A percentile compares a stretch with the other conserved stretches of the same genome.
These are phyloP conservation scores for Seminavis robusta DNA, from an alignment of 108 stramenopile species.

Conservation along the genomic window DNA sequence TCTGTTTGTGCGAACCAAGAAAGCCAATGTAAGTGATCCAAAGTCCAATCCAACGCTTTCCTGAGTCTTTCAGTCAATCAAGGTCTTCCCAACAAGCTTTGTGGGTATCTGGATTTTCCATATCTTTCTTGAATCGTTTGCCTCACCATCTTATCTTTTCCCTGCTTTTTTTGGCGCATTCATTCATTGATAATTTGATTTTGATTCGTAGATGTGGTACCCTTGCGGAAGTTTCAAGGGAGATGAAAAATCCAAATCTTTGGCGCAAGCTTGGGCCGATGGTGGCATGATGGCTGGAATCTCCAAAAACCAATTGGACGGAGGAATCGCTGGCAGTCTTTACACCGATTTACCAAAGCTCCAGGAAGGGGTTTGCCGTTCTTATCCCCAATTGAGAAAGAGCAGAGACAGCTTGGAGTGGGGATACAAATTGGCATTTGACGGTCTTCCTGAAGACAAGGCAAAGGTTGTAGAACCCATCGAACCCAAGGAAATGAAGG, in stretches of 20 bases:
- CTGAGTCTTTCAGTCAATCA: background rate
- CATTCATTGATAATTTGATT: background rate
- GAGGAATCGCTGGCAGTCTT: slow-evolving; percentile 65
- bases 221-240: slow-evolving; percentile 90
- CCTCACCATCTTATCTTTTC: background rate
- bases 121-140: background rate
- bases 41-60: background rate
- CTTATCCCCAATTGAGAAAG: slow-evolving; percentile 13
- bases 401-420: slow-evolving; percentile 34
- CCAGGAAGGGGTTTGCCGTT: slow-evolving; percentile 56
- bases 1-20: slow-evolving; percentile 70
- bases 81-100: too few species aligned
- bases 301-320: slow-evolving; percentile 83
- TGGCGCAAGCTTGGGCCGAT: slow-evolving; percentile 51
- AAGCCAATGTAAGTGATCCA: slow-evolving; percentile 59
- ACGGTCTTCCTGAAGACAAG: slow-evolving; percentile 67
- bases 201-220: slow-evolving; percentile 71
- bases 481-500: slow-evolving; percentile 71
- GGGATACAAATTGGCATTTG: slow-evolving; percentile 74
- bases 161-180: background rate
- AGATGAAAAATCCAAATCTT: slow-evolving; percentile 75
- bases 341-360: slow-evolving; percentile 53
- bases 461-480: slow-evolving; percentile 51
- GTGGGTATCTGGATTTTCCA: background rate
- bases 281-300: slow-evolving; percentile 58